A percentile compares a stretch with the other conserved stretches of the same genome.
These are phyloP conservation scores for Apiospora pterosperma DNA, from an alignment of 2,329 filamentous ascomycete genomes.

Conservation along the genomic window DNA sequence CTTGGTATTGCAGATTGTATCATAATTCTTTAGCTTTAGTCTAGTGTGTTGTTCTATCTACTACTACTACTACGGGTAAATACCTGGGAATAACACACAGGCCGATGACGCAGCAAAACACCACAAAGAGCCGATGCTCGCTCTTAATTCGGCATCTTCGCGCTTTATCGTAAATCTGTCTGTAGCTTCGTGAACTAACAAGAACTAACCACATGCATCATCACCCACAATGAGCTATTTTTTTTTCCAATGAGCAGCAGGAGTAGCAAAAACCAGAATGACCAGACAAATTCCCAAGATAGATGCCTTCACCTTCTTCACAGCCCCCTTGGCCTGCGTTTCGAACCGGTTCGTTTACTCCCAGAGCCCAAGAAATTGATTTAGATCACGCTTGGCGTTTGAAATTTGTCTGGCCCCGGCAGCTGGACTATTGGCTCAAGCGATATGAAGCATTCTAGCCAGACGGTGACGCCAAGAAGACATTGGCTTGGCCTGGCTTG, in stretches of 20 bases:
- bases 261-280: too few species aligned
- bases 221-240: too few species aligned
- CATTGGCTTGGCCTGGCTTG: not conserved
- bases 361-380: not conserved
- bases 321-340: not conserved
- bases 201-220: too few species aligned
- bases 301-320: not conserved
- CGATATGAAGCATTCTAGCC: not conserved
- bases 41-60: too few species aligned
- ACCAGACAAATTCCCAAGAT: too few species aligned
- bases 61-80: too few species aligned
- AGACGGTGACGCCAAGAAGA: not conserved
- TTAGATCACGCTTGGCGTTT: not conserved
- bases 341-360: not conserved
- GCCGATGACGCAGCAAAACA: not conserved
- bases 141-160: too few species aligned
- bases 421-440: not conserved
- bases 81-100: not conserved
- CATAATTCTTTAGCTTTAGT: not conserved
- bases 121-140: not conserved
- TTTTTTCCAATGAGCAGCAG: too few species aligned
- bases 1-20: not conserved
- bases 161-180: too few species aligned
- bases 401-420: not conserved
- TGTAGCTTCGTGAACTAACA: too few species aligned